These are phyloP conservation scores for Salvia miltiorrhiza DNA, from an alignment of 257 asterid genomes.

Conservation along the genomic window DNA sequence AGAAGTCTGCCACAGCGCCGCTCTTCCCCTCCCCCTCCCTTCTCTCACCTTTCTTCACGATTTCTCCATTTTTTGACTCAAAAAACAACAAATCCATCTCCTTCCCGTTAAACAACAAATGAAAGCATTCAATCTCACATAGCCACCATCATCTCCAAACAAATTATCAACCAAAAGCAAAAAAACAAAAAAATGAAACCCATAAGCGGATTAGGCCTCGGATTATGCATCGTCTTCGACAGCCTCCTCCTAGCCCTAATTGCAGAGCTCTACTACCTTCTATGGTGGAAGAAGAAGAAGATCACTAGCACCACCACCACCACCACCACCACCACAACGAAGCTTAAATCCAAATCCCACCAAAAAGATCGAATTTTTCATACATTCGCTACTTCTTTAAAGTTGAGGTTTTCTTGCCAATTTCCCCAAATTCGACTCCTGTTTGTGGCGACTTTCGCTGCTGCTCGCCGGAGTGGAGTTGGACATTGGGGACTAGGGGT, in stretches of 20 bases:
- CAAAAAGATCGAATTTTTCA: constrained; percentile 26
- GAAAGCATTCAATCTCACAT: background rate
- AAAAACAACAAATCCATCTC: background rate
- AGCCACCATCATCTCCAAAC: background rate
- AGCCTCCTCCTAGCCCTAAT: constrained; percentile 52
- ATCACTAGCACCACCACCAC: constrained; percentile 22
- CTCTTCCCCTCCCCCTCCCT: too few species aligned
- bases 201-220: constrained; percentile 56
- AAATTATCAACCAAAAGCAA: background rate
- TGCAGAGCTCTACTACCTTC: constrained; percentile 64
- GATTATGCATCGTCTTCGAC: constrained; percentile 60
- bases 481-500: too few species aligned
- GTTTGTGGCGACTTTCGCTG: too few species aligned
- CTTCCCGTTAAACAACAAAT: background rate
- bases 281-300: constrained; percentile 55
- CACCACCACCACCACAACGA: constrained; percentile 38
- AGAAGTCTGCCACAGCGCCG: too few species aligned
- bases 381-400: constrained; percentile 30
- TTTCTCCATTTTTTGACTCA: too few species aligned
- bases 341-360: constrained; percentile 25
- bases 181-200: constrained; percentile 38
- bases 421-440: too few species aligned
- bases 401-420: too few species aligned
- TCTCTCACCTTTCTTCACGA: too few species aligned
- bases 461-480: too few species aligned